Evolutionary conservation across 495 filamentous ascomycete species (phyloP).

Genomic region (Aspergillus sparsus): DNA sequence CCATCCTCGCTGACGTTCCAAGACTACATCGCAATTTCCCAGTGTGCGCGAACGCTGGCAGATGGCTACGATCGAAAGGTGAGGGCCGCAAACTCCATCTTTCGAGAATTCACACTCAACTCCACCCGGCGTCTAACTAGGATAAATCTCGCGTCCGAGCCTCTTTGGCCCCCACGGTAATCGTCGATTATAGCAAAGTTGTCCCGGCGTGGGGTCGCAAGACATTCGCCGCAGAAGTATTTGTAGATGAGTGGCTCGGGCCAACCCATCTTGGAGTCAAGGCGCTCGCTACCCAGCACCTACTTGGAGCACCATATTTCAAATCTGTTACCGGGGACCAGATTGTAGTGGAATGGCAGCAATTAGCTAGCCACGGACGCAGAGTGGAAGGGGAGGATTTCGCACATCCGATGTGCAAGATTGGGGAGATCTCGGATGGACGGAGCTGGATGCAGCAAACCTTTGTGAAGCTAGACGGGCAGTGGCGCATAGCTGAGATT

Average conservation of each 20-base stretch:
- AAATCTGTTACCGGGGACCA: conserved; percentile 26
- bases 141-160: conserved; percentile 22
- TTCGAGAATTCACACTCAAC: too few species aligned
- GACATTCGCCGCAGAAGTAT: conserved; percentile 17
- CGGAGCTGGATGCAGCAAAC: conserved; percentile 17
- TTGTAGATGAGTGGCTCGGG: conserved; percentile 27
- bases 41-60: conserved; percentile 27
- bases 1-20: conserved; percentile 28
- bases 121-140: conserved; percentile 1
- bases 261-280: conserved; percentile 26
- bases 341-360: conserved; percentile 33
- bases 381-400: conserved; percentile 14
- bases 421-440: conserved; percentile 12
- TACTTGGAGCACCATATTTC: conserved; percentile 31
- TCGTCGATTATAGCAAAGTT: conserved; percentile 25
- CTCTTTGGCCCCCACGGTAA: conserved; percentile 24
- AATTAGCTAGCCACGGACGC: conserved; percentile 29
- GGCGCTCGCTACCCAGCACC: conserved; percentile 32
- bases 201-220: conserved; percentile 26
- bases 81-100: too few species aligned
- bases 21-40: conserved; percentile 29
- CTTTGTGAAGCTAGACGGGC: conserved; percentile 13
- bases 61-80: conserved; percentile 35
- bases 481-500: conserved; percentile 18
- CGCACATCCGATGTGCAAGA: conserved; percentile 3